Evolutionary conservation across 768 basidiomycete genomes (phyloP), one percentile per base, ranked within the genome.

Genomic region (Lepiota brunneoincarnata): DNA sequence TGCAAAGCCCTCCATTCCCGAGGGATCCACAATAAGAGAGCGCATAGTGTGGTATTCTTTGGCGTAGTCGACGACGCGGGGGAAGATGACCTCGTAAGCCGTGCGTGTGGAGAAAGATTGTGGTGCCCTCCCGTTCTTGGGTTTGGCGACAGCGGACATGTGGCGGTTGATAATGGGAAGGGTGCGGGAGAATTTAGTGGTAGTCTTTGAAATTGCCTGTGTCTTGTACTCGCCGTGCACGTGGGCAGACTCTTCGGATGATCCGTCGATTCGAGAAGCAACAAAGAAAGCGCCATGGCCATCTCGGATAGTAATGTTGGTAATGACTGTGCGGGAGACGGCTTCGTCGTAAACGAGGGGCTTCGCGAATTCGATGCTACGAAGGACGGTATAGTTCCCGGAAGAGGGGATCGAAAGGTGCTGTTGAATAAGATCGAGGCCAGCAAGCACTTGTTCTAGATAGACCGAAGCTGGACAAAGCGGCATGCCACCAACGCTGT

Each of bases 401-500:
- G 63, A 58, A 12, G 49, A 39, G 7, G 59, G 49, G 14, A 63
- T 50, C 1, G 61, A 61, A 24, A 71, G 61, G 17, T 75, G 64
- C 10, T 64, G 64, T 21, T 64, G 63, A 3, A 73, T 61, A 28
- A 79, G 69, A 26, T 69, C 54, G 10, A 80, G 68, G 1, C 76
- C 79, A 5, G 79, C 75, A 34, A 79, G 65, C 0, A 72, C 79
- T 38, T 82, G 75, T 58, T 87, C 84, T 11, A 83, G 62, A 58
- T 86, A 86, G 1, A 87, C 76, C 0, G 84, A 86, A 1, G 83
- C 86, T 9, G 87, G 86, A 58, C 86, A 87, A 4, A 87, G 71
- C 0, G 81, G 72, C 31, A 74, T 51, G 3, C 75, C 80, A 5
- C 73, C 78, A 6, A 88, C 84, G n/a, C 62, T 70, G 54, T 89